phyloP scores from a whole-genome alignment of 1,284 basidiomycete genomes.

The Mycena sp. region DNA sequence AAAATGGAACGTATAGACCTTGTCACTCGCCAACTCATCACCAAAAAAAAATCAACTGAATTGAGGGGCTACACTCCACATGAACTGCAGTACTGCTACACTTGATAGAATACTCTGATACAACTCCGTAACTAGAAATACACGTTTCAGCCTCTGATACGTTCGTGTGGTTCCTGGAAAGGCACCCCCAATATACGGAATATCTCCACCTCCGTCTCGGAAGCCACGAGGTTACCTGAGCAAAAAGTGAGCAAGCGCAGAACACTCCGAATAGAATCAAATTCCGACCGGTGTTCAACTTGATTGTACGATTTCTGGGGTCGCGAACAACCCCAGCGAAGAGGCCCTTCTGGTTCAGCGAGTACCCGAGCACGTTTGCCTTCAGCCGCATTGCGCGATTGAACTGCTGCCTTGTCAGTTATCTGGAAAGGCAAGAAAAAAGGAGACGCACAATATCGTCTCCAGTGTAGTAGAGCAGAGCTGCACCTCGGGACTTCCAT shows the following conservation, averaged over 20 bases:
- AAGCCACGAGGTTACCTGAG: slow-evolving; percentile 79
- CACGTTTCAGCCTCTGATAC: slow-evolving; percentile 56
- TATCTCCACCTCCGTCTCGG: slow-evolving; percentile 86
- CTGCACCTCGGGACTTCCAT: slow-evolving; percentile 81
- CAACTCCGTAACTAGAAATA: too few species aligned
- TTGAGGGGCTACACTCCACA: too few species aligned
- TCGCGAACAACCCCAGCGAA: slow-evolving; percentile 79
- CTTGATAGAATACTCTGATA: too few species aligned
- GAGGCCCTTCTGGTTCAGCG: slow-evolving; percentile 87
- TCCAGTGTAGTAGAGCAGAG: slow-evolving; percentile 90
- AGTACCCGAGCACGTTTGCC: slow-evolving; percentile 84
- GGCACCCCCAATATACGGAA: slow-evolving; percentile 79
- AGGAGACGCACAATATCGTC: slow-evolving; percentile 78
- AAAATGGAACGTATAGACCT: too few species aligned
- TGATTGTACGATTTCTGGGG: slow-evolving; percentile 64
- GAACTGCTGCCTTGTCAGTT: too few species aligned
- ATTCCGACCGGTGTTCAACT: slow-evolving; percentile 69
- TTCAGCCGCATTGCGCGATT: slow-evolving; percentile 89
- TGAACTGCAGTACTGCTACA: too few species aligned
- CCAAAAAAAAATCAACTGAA: too few species aligned
- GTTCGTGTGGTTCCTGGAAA: slow-evolving; percentile 82
- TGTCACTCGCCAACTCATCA: too few species aligned
- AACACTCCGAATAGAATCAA: slow-evolving; percentile 8
- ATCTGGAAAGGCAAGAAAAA: too few species aligned
- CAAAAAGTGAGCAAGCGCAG: not conserved